Conservation (phyloP, 2,329 filamentous ascomycete genomes). For the Sclerotinia glacialis region DNA sequence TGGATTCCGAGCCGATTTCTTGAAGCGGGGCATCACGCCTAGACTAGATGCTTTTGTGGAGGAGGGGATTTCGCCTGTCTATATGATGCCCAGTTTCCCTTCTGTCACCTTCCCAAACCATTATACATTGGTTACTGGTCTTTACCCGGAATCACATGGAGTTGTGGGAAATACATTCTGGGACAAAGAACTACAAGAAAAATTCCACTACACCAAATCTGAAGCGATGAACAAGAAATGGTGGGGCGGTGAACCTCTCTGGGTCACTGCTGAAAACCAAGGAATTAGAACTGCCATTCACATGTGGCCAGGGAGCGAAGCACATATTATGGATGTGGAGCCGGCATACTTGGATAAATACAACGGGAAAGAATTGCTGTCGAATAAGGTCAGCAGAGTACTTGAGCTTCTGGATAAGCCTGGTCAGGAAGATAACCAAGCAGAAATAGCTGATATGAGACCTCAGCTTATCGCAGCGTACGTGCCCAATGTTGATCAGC, state of each 20-base stretch:
- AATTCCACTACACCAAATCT: constrained; percentile 86
- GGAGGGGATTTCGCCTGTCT: constrained; percentile 82
- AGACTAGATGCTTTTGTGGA: constrained; percentile 71
- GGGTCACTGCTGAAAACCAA: constrained; percentile 85
- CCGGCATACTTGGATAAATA: constrained; percentile 82
- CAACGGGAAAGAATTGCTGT: constrained; percentile 71
- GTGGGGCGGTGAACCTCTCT: constrained; percentile 94
- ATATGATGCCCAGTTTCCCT: constrained; percentile 93
- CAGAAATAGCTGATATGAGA: constrained; percentile 54
- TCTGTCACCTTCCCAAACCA: constrained; percentile 97
- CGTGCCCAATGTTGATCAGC: constrained; percentile 84
- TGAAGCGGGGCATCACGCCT: constrained; percentile 79
- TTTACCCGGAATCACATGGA: constrained; percentile 91
- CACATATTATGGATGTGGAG: constrained; percentile 70
- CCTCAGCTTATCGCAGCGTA: constrained; percentile 94
- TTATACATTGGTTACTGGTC: constrained; percentile 85
- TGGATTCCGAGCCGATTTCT: constrained; percentile 89
- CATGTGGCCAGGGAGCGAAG: constrained; percentile 98
- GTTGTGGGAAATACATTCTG: constrained; percentile 94
- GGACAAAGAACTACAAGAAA: constrained; percentile 71
- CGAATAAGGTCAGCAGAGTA: constrained; percentile 74
- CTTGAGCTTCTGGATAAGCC: constrained; percentile 82
- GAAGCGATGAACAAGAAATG: constrained; percentile 76
- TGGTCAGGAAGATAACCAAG: constrained; percentile 59
- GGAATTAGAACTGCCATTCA: constrained; percentile 79